Conservation (phyloP, 2,329 filamentous ascomycete genomes). For the Trichoderma lentiforme region DNA sequence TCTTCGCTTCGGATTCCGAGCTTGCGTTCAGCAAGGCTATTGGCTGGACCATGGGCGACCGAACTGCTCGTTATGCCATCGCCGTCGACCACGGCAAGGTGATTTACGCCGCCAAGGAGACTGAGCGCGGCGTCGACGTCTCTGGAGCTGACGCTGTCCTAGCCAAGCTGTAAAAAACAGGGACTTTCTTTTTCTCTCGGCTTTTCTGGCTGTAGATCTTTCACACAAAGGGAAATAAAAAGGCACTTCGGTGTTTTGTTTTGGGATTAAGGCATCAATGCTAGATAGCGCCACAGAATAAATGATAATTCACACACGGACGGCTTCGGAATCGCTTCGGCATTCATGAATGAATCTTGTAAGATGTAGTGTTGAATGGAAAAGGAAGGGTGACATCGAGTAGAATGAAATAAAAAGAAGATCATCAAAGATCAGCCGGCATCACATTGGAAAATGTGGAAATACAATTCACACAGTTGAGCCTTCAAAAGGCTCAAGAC, state of each 20-base stretch:
- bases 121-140: conserved; percentile 44
- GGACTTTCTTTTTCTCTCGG: not conserved
- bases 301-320: not conserved
- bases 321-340: not conserved
- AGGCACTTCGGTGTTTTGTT: not conserved
- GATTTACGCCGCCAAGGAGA: conserved; percentile 73
- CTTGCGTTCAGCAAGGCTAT: conserved; percentile 73
- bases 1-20: conserved; percentile 71
- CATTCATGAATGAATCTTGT: not conserved
- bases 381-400: not conserved
- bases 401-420: not conserved
- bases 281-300: conserved; percentile 1
- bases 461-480: not conserved
- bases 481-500: not conserved
- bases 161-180: conserved; percentile 45
- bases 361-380: not conserved
- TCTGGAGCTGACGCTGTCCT: conserved; percentile 54
- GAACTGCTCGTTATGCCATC: conserved; percentile 76
- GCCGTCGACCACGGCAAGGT: conserved; percentile 82
- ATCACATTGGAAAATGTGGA: not conserved
- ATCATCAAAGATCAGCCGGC: not conserved
- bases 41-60: conserved; percentile 72
- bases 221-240: not conserved
- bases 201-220: not conserved
- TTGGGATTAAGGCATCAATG: not conserved